Conservation (phyloP, 208 protist species). For the Zelonia costaricensis region DNA sequence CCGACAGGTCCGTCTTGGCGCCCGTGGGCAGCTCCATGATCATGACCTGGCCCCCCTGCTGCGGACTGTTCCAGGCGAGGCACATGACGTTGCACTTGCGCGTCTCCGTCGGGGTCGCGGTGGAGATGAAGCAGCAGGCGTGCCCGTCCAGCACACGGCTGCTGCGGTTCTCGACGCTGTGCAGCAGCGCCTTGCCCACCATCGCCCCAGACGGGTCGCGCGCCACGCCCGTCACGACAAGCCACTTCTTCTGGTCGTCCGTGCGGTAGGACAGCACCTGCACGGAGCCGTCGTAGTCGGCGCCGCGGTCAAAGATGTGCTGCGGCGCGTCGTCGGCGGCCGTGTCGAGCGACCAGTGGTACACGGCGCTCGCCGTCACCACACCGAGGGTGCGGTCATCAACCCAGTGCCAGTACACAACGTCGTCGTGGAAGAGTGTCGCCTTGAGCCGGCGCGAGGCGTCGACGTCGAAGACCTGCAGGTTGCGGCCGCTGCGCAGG, state of each 20-base stretch:
- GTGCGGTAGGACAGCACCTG: slow-evolving; percentile 98
- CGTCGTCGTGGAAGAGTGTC: slow-evolving; percentile 91
- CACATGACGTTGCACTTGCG: slow-evolving; percentile 94
- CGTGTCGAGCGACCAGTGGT: slow-evolving; percentile 97
- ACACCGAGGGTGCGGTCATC: slow-evolving; percentile 94
- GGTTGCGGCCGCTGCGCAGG: slow-evolving; percentile 93
- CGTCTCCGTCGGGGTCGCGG: slow-evolving; percentile 59
- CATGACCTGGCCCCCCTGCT: slow-evolving; percentile 82
- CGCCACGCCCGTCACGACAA: slow-evolving; percentile 95
- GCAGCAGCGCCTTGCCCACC: slow-evolving; percentile 97
- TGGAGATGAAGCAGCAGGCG: slow-evolving; percentile 94
- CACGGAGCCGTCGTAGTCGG: slow-evolving; percentile 80
- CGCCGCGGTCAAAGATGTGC: slow-evolving; percentile 96
- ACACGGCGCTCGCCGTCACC: slow-evolving; percentile 95
- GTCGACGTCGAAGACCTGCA: slow-evolving; percentile 99
- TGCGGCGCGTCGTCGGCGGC: slow-evolving; percentile 85
- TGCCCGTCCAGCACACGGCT: slow-evolving; percentile 97
- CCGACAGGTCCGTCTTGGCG: slow-evolving; percentile 73
- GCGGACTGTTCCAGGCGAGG: slow-evolving; percentile 92
- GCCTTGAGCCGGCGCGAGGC: slow-evolving; percentile 97
- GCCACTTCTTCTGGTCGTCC: slow-evolving; percentile 95
- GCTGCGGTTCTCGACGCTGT: slow-evolving; percentile 95
- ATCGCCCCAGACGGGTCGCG: slow-evolving; percentile 71
- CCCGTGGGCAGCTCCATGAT: slow-evolving; percentile 91
- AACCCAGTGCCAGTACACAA: slow-evolving; percentile 98